phyloP scores from a whole-genome alignment of 2,329 filamentous ascomycete species.

The Pseudocercospora cruenta region DNA sequence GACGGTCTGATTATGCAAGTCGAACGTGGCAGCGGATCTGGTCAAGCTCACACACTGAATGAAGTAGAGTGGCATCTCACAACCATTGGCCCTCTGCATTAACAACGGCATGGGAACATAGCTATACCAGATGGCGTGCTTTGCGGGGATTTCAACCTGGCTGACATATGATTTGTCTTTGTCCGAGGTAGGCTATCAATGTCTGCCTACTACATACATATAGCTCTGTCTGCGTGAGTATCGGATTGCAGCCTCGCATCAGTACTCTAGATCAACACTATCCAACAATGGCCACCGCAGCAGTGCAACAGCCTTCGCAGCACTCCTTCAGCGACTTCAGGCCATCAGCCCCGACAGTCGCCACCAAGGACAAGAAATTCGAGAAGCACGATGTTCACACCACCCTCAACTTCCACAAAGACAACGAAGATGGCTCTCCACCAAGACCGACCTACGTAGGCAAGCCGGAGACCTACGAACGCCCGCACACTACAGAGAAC shows the following conservation, averaged over 20 bases:
- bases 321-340: constrained; percentile 19
- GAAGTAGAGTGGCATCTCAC: neutral
- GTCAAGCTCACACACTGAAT: neutral
- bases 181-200: constrained; percentile 6
- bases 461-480: constrained; percentile 39
- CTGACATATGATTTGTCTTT: constrained; percentile 20
- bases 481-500: constrained; percentile 35
- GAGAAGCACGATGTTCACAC: constrained; percentile 30
- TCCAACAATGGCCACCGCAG: constrained; percentile 26
- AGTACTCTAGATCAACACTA: neutral
- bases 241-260: neutral
- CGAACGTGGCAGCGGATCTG: neutral
- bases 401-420: constrained; percentile 30
- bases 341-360: constrained; percentile 11
- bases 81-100: constrained; percentile 18
- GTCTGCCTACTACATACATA: neutral
- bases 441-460: constrained; percentile 28
- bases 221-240: neutral
- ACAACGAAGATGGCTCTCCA: constrained; percentile 30
- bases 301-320: constrained; percentile 22
- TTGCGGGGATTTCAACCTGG: constrained; percentile 9
- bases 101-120: constrained; percentile 22
- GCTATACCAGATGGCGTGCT: constrained; percentile 23
- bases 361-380: constrained; percentile 13
- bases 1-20: neutral